phyloP scores from a whole-genome alignment of 1,284 basidiomycete genomes.

The Ganoderma sp. region DNA sequence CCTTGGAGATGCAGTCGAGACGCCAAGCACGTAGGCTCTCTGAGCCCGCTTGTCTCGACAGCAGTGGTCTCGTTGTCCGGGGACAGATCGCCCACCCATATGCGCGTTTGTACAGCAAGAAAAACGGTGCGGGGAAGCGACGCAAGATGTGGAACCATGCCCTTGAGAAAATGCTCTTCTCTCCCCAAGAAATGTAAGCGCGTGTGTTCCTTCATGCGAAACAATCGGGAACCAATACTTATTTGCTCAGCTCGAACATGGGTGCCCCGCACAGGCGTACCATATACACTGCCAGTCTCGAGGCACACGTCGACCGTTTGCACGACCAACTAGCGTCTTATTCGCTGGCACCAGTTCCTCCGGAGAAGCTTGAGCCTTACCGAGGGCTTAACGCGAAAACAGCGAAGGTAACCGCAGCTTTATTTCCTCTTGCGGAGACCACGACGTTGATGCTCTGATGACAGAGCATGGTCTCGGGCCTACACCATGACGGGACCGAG shows the following conservation, averaged over 20 bases:
- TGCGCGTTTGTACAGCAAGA: constrained; percentile 65
- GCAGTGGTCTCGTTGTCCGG: constrained; percentile 29
- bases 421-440: background rate
- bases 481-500: constrained; percentile 66
- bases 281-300: constrained; percentile 44
- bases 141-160: constrained; percentile 77
- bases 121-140: constrained; percentile 60
- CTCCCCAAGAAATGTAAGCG: constrained; percentile 65
- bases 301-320: constrained; percentile 41
- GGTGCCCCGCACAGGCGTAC: constrained; percentile 58
- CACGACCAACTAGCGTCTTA: constrained; percentile 37
- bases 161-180: constrained; percentile 73
- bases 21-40: constrained; percentile 14
- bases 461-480: constrained; percentile 73
- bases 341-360: constrained; percentile 35
- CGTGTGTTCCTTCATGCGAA: background rate
- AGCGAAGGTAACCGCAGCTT: constrained; percentile 57
- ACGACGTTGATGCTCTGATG: background rate
- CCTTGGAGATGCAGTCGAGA: constrained; percentile 12
- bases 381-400: constrained; percentile 63
- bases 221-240: background rate
- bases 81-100: constrained; percentile 64
- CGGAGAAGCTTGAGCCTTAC: constrained; percentile 37
- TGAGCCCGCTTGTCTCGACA: constrained; percentile 18
- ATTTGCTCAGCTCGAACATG: constrained; percentile 58